These are phyloP conservation scores for Fusarium sarcochroum DNA, from an alignment of 2,329 filamentous ascomycete genomes.

Conservation along the genomic window DNA sequence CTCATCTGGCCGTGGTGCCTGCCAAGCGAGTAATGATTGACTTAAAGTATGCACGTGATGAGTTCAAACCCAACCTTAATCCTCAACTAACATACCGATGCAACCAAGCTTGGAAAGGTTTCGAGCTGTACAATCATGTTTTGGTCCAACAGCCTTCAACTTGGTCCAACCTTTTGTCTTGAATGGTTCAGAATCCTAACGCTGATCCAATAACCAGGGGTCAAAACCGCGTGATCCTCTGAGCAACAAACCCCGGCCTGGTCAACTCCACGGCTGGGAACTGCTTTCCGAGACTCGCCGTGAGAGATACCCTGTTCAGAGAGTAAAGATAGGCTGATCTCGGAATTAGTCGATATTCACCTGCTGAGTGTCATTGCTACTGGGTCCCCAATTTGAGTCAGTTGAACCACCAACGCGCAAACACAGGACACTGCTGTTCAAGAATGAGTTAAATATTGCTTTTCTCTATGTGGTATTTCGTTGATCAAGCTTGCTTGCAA, in stretches of 20 bases:
- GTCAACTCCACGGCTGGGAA: slow-evolving; percentile 8
- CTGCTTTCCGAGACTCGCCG: slow-evolving; percentile 21
- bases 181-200: neutral
- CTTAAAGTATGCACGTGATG: slow-evolving; percentile 28
- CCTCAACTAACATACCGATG: neutral
- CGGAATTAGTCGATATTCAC: slow-evolving; percentile 5
- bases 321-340: slow-evolving; percentile 19
- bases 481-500: slow-evolving; percentile 9
- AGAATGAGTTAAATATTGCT: slow-evolving; percentile 4
- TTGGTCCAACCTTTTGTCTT: neutral
- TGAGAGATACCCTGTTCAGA: slow-evolving; percentile 10
- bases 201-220: slow-evolving; percentile 11
- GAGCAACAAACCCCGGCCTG: slow-evolving; percentile 3
- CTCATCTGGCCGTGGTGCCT: slow-evolving; percentile 18
- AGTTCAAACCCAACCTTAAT: neutral
- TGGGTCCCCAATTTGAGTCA: slow-evolving; percentile 16
- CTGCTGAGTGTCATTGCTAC: slow-evolving; percentile 23
- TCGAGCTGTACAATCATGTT: neutral
- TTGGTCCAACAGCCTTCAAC: neutral
- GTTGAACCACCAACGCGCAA: neutral
- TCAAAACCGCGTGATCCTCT: slow-evolving; percentile 20
- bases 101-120: neutral
- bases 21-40: slow-evolving; percentile 10
- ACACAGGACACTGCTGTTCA: neutral
- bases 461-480: slow-evolving; percentile 26